Evolutionary conservation across 805 yeast genomes (phyloP).

Genomic region (Candida pini): DNA sequence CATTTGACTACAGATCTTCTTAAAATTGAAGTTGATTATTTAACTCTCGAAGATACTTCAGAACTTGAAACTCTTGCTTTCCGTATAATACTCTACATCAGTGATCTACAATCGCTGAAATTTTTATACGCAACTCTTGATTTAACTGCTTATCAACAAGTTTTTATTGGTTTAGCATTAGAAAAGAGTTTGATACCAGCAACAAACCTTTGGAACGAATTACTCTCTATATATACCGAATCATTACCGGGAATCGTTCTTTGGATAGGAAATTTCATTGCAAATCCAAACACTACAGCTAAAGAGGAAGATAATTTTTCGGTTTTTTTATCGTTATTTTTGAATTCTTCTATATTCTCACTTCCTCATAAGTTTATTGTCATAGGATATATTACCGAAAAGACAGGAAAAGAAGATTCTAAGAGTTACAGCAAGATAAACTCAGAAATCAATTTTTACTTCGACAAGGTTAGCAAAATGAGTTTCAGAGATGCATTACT

Average conservation of each 20-base stretch:
- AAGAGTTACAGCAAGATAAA: constrained; percentile 2
- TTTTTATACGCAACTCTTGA: constrained; percentile 27
- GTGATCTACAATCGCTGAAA: constrained; percentile 25
- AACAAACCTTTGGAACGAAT: constrained; percentile 13
- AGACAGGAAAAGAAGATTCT: constrained; percentile 1
- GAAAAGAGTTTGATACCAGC: constrained; percentile 14
- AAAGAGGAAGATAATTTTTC: constrained; percentile 10
- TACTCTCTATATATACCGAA: constrained; percentile 20
- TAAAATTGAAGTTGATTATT: constrained; percentile 18
- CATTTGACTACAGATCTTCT: constrained; percentile 18
- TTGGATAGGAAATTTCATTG: constrained; percentile 19
- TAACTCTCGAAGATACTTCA: constrained; percentile 15
- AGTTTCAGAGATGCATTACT: constrained; percentile 27
- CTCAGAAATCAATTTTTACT: constrained; percentile 20
- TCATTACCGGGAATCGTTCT: constrained; percentile 24
- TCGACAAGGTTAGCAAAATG: constrained; percentile 23
- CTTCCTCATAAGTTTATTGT: constrained; percentile 27
- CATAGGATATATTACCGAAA: constrained; percentile 10
- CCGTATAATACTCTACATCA: constrained; percentile 21
- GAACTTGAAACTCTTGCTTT: constrained; percentile 10
- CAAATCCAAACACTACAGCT: constrained; percentile 8
- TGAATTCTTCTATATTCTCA: constrained; percentile 23
- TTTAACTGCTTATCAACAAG: constrained; percentile 20
- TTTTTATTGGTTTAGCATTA: constrained; percentile 22
- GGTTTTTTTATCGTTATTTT: constrained; percentile 18